Evolutionary conservation across 1,284 basidiomycete genomes (phyloP).

Genomic region (Ustilago curta): DNA sequence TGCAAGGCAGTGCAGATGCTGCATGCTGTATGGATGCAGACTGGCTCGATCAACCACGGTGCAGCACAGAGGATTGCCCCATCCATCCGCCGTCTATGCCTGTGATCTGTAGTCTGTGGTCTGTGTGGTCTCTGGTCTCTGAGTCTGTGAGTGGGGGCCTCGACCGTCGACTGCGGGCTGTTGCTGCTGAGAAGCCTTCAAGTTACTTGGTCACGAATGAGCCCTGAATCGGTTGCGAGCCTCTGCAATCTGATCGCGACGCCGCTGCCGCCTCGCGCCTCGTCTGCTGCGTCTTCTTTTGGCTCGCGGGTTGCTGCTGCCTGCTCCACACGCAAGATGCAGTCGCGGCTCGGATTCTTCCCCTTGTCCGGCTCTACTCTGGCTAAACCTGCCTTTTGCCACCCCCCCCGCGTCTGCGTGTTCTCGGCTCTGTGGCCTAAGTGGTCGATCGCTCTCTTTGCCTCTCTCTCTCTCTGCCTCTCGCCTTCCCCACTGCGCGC

Average conservation of each 20-base stretch:
- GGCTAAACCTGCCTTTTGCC: neutral
- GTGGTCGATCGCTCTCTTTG: slow-evolving; percentile 26
- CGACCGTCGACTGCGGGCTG: slow-evolving; percentile 2
- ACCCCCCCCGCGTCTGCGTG: slow-evolving; percentile 9
- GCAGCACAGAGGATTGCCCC: neutral
- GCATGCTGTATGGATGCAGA: neutral
- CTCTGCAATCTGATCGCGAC: neutral
- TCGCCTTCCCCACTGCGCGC: neutral
- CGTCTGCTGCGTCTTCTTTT: neutral
- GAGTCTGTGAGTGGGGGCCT: slow-evolving; percentile 4
- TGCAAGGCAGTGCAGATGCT: neutral
- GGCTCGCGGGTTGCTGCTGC: too few species aligned
- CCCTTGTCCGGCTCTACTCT: slow-evolving; percentile 3
- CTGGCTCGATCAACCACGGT: too few species aligned
- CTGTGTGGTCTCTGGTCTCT: neutral
- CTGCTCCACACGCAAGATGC: slow-evolving; percentile 13
- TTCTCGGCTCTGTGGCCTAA: slow-evolving; percentile 24
- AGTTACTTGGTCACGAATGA: neutral
- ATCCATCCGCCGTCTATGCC: neutral
- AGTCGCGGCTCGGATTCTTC: slow-evolving; percentile 4
- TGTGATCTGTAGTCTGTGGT: neutral
- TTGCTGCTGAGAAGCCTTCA: neutral
- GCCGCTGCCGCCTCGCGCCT: slow-evolving; percentile 9
- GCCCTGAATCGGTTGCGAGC: slow-evolving; percentile 2
- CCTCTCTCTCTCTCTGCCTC: slow-evolving; percentile 7